A percentile compares a stretch with the other conserved stretches of the same genome.
Evolutionary conservation across 352 stramenopile genomes (phyloP).

Genomic region (Aphanomyces stellatus): DNA sequence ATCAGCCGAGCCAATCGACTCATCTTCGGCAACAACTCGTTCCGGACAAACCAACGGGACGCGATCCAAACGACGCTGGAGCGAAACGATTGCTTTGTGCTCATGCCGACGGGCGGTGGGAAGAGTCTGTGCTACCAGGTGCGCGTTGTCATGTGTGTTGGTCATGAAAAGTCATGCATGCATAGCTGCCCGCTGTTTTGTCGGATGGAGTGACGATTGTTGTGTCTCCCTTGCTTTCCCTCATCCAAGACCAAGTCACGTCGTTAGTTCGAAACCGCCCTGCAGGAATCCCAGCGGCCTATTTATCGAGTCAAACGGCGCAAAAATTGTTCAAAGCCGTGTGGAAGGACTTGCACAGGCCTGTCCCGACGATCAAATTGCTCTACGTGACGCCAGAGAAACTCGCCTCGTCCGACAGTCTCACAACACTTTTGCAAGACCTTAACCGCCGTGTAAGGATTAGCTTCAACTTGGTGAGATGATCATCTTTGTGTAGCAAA

Average conservation of each 20-base stretch:
- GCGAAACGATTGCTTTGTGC: constrained; percentile 14
- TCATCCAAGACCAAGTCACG: constrained; percentile 23
- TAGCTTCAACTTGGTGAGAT: constrained; percentile 63
- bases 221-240: constrained; percentile 19
- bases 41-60: constrained; percentile 14
- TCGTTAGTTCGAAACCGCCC: constrained; percentile 6
- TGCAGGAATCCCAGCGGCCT: constrained; percentile 14
- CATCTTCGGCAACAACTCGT: constrained; percentile 17
- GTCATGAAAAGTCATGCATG: background rate
- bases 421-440: constrained; percentile 11
- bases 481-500: background rate
- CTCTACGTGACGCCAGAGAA: constrained; percentile 21
- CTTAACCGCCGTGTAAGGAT: constrained; percentile 32
- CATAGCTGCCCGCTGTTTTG: constrained; percentile 5
- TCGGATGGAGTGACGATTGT: constrained; percentile 20
- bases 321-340: constrained; percentile 21
- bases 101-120: constrained; percentile 21
- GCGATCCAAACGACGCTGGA: constrained; percentile 14
- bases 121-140: constrained; percentile 23
- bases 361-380: constrained; percentile 18
- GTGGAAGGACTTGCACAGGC: constrained; percentile 14
- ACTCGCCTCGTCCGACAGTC: constrained; percentile 1
- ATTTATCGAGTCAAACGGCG: constrained; percentile 14
- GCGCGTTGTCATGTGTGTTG: background rate
- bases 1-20: constrained; percentile 2